Conservation (phyloP, 2,329 filamentous ascomycete species). For the Colletotrichum camelliae region DNA sequence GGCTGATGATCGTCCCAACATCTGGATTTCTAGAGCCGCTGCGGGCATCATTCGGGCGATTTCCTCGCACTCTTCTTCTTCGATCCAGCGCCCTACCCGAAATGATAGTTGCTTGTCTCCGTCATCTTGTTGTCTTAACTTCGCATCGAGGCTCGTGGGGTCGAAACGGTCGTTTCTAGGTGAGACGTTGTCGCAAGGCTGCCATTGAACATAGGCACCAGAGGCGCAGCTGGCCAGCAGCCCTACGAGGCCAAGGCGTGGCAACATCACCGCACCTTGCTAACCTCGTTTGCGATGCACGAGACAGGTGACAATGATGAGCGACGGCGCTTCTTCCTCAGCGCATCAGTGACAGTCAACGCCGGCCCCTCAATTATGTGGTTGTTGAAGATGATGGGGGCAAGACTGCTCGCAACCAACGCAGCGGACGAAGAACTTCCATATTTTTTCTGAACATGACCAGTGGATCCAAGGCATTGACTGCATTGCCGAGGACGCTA, state of each 20-base stretch:
- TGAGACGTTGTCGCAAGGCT: slow-evolving; percentile 14
- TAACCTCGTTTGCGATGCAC: not conserved
- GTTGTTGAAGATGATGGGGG: not conserved
- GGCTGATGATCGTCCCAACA: slow-evolving; percentile 5
- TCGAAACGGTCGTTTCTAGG: not conserved
- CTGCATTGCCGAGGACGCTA: slow-evolving; percentile 8
- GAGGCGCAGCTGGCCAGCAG: slow-evolving; percentile 5
- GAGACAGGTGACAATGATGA: not conserved
- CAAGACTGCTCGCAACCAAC: not conserved
- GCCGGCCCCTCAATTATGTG: not conserved
- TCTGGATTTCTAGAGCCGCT: not conserved
- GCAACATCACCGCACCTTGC: not conserved
- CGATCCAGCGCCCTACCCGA: not conserved
- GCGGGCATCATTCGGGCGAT: not conserved
- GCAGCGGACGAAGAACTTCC: not conserved
- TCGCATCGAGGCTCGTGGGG: not conserved
- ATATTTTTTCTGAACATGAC: not conserved
- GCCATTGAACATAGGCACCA: slow-evolving; percentile 25
- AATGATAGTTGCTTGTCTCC: not conserved
- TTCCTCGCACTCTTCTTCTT: slow-evolving; percentile 2
- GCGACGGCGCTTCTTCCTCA: not conserved
- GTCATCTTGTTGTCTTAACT: not conserved
- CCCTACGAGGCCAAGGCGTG: not conserved
- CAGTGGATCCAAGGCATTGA: not conserved
- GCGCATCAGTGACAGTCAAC: not conserved